Base-by-base conservation (phyloP, 495 filamentous ascomycete species). In the Gamarada debralockiae region DNA sequence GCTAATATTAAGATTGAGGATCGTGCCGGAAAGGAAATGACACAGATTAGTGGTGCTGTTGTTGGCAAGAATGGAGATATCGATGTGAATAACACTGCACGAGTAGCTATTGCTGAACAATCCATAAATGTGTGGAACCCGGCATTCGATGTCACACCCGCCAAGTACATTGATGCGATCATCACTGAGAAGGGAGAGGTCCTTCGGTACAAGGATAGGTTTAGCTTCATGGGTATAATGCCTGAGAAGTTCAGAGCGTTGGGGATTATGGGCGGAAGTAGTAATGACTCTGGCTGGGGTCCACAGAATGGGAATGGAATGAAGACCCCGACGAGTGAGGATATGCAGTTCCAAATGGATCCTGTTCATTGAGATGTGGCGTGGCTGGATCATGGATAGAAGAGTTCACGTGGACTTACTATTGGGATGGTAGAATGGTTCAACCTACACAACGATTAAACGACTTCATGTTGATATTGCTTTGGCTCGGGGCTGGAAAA, bases 121-220 rank as follows among this genome's bases (percentile, higher is more conserved):
- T 79, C 81, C 2, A 93, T 96, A 39, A 72, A 73, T 39, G 89
- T 96, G 18, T 98, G 92, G 89, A 98, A 98, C 62, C 93, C 95
- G 23, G 86, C 90, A 17, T 98, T 98, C 62, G 93, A 98, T 66
- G 86, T 98, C 23, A 97, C 93, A 2, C 92, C 93, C 0, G 73
- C 84, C 25, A 75, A 77, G 39, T 72, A 97, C 23, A 96, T 98
- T 54, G 95, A 97, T 71, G 92, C 86, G 6, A 87, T 98, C 58
- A 86, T 97, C 47, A 97, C 93, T 0, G 93, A 98, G 70, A 80
- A 86, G 51, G 92, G 93, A 3, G 87, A 95, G 14, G 82, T 90
- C 9, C 85, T 91, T 62, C 93, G 89, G 70, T 56, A 65, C n/a
- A 76, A 86, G 48, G 91, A 86, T n/a, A 68, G 62, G 21, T 97